A percentile compares a stretch with the other conserved stretches of the same genome.
Evolutionary conservation across 768 basidiomycete species (phyloP).

Genomic region (Nevesoporus exiguus): DNA sequence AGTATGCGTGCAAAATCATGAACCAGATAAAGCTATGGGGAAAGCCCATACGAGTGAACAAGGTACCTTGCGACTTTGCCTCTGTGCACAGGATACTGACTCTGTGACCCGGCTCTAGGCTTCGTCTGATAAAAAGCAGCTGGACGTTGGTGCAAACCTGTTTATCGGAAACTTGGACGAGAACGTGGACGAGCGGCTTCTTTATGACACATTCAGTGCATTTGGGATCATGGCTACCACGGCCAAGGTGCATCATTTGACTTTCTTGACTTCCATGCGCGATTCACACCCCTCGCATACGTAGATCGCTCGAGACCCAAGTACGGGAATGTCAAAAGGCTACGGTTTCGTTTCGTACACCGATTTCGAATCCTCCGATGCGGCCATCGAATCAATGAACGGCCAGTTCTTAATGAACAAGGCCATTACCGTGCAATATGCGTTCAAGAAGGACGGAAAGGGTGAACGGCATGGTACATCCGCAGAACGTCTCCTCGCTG

Average conservation of each 20-base stretch:
- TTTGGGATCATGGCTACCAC: slow-evolving; percentile 93
- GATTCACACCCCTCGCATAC: slow-evolving; percentile 3
- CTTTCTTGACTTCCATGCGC: neutral
- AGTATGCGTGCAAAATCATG: slow-evolving; percentile 99
- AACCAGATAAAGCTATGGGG: slow-evolving; percentile 99
- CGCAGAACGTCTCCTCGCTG: slow-evolving; percentile 93
- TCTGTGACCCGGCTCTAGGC: slow-evolving; percentile 50
- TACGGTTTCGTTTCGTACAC: slow-evolving; percentile 98
- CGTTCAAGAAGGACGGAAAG: slow-evolving; percentile 99
- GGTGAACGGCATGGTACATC: slow-evolving; percentile 96
- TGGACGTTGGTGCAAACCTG: slow-evolving; percentile 96
- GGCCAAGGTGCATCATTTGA: slow-evolving; percentile 55
- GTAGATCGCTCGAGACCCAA: slow-evolving; percentile 89
- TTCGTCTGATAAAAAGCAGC: slow-evolving; percentile 95
- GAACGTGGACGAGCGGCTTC: slow-evolving; percentile 86
- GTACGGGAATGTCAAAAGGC: slow-evolving; percentile 84
- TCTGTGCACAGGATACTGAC: slow-evolving; percentile 1
- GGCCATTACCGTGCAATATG: slow-evolving; percentile 94
- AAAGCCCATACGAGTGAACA: slow-evolving; percentile 98
- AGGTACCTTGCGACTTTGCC: slow-evolving; percentile 52
- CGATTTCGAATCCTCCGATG: slow-evolving; percentile 96
- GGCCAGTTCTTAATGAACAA: slow-evolving; percentile 98
- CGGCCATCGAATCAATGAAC: slow-evolving; percentile 96
- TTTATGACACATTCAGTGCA: slow-evolving; percentile 94
- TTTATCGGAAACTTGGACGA: slow-evolving; percentile 96